Evolutionary conservation across 768 basidiomycete genomes (phyloP).

Genomic region (Tylopilus plumbeoviolaceoides): DNA sequence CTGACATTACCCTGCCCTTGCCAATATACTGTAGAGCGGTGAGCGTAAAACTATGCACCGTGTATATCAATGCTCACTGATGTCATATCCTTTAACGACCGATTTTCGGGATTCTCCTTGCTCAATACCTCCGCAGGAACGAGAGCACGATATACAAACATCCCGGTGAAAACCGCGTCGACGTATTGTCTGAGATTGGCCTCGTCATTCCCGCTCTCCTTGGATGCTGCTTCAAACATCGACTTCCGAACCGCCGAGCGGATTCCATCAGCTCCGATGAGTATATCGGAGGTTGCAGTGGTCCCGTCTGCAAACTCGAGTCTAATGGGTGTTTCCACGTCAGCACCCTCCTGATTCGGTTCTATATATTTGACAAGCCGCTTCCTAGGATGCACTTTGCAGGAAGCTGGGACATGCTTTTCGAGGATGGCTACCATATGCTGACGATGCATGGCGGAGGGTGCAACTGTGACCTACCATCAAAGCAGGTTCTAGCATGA

Average conservation of each 20-base stretch:
- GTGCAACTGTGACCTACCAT: slow-evolving; percentile 4
- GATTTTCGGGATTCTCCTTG: slow-evolving; percentile 20
- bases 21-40: slow-evolving; percentile 15
- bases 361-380: slow-evolving; percentile 17
- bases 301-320: slow-evolving; percentile 14
- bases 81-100: slow-evolving; percentile 15
- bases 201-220: neutral
- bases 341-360: slow-evolving; percentile 9
- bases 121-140: slow-evolving; percentile 32
- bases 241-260: slow-evolving; percentile 24
- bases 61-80: slow-evolving; percentile 17
- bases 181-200: slow-evolving; percentile 7
- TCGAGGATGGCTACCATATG: slow-evolving; percentile 17
- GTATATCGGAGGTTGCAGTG: slow-evolving; percentile 33
- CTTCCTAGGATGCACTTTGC: slow-evolving; percentile 15
- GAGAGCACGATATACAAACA: slow-evolving; percentile 35
- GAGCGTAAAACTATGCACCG: neutral
- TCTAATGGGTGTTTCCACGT: slow-evolving; percentile 5
- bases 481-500: neutral
- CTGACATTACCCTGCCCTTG: slow-evolving; percentile 7
- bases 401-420: slow-evolving; percentile 14
- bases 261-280: slow-evolving; percentile 47
- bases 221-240: slow-evolving; percentile 19
- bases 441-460: slow-evolving; percentile 19
- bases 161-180: slow-evolving; percentile 41